These are phyloP conservation scores for Blastocladiella emersonii DNA, from an alignment of 371 early-diverging fungal genomes.

Conservation along the genomic window DNA sequence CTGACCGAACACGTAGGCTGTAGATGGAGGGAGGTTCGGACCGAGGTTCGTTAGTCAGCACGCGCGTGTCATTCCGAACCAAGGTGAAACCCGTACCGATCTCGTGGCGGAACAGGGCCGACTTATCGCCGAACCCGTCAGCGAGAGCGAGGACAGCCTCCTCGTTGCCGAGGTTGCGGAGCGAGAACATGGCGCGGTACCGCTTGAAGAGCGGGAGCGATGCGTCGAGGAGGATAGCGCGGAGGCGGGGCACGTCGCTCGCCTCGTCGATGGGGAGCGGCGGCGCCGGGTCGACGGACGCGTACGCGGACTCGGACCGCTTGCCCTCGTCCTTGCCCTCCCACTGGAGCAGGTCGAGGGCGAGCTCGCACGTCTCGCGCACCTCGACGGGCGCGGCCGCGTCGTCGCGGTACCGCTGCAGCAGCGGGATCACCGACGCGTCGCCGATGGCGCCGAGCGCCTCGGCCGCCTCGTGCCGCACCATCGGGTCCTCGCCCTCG, in stretches of 20 bases:
- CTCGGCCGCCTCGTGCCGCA: constrained; percentile 99
- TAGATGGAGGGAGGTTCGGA: too few species aligned
- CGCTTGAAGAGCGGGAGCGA: constrained; percentile 71
- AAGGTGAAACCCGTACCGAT: constrained; percentile 23
- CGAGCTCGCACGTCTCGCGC: constrained; percentile 90
- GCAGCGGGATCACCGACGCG: constrained; percentile 39
- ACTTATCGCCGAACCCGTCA: constrained; percentile 67
- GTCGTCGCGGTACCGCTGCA: constrained; percentile 59
- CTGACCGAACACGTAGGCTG: constrained; percentile 98
- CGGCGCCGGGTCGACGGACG: constrained; percentile 89
- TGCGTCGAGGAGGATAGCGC: constrained; percentile 51
- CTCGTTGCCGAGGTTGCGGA: constrained; percentile 77
- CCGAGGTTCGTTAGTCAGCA: too few species aligned
- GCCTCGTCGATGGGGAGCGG: constrained; percentile 35
- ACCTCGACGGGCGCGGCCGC: constrained; percentile 40
- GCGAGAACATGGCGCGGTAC: constrained; percentile 97
- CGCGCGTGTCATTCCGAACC: background rate
- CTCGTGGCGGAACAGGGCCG: constrained; percentile 95
- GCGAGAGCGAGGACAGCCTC: constrained; percentile 80
- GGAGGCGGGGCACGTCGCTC: constrained; percentile 46
- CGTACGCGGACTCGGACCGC: constrained; percentile 24
- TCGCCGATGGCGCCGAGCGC: constrained; percentile 90
- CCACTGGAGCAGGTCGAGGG: constrained; percentile 73
- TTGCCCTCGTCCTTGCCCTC: constrained; percentile 38
- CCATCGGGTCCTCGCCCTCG: constrained; percentile 80